Evolutionary conservation across 331 rosid species (phyloP).

Genomic region (Spiraea crenata): DNA sequence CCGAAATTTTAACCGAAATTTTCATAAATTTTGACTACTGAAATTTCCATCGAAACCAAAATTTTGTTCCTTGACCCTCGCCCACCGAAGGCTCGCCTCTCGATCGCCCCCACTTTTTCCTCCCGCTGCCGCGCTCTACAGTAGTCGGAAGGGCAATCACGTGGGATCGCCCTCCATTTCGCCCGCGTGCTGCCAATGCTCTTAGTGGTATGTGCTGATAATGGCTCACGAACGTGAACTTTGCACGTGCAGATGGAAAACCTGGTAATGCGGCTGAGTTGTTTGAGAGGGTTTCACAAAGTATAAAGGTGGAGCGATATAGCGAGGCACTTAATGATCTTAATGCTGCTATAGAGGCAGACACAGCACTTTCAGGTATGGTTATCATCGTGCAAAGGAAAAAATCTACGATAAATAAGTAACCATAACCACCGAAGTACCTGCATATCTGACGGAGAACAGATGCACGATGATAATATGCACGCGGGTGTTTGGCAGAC

Average conservation of each 20-base stretch:
- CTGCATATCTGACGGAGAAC: conserved; percentile 87
- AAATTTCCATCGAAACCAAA: no score
- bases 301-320: conserved; percentile 68
- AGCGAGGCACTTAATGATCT: conserved; percentile 93
- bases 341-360: conserved; percentile 86
- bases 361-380: conserved; percentile 80
- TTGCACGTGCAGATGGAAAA: conserved; percentile 51
- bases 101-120: no score
- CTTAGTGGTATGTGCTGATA: neutral
- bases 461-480: conserved; percentile 70
- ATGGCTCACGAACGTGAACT: neutral
- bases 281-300: conserved; percentile 68
- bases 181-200: no score
- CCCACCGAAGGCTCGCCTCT: no score
- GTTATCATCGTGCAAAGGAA: no score
- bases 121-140: no score
- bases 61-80: no score
- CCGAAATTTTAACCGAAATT: no score
- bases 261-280: conserved; percentile 64
- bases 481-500: no score
- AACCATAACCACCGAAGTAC: conserved; percentile 28
- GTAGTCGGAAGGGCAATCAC: no score
- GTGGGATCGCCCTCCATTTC: no score
- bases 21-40: no score
- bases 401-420: conserved; percentile 17